Evolutionary conservation across 306 rosid genomes (phyloP).

Genomic region (Lithocarpus polystachyus): DNA sequence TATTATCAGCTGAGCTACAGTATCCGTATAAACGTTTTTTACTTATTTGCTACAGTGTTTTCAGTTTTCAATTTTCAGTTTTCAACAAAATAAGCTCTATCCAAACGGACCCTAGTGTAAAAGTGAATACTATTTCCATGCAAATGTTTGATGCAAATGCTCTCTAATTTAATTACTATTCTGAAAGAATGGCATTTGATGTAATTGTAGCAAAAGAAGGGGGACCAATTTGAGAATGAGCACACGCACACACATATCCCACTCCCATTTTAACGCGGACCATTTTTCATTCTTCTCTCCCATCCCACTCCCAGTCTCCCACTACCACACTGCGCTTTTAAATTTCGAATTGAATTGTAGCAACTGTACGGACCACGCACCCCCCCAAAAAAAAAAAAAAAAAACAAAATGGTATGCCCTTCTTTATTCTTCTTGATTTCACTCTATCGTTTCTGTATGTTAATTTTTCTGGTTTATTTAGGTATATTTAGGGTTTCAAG

Average conservation of each 20-base stretch:
- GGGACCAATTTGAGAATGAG: background rate
- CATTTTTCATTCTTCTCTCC: background rate
- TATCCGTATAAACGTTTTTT: no score
- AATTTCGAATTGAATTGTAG: background rate
- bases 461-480: background rate
- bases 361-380: background rate
- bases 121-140: no score
- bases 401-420: background rate
- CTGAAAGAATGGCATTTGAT: background rate
- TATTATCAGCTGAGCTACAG: no score
- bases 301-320: background rate
- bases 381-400: no score
- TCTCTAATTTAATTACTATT: no score
- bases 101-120: no score
- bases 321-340: background rate
- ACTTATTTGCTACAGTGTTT: no score
- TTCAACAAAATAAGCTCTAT: no score
- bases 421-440: background rate
- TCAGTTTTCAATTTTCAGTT: no score
- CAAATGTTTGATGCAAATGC: no score
- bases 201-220: background rate
- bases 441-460: background rate
- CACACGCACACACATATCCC: background rate
- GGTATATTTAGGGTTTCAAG: conserved; percentile 41
- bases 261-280: background rate